Evolutionary conservation across 108 stramenopile genomes (phyloP).

Genomic region (Skeletonema menzelii): DNA sequence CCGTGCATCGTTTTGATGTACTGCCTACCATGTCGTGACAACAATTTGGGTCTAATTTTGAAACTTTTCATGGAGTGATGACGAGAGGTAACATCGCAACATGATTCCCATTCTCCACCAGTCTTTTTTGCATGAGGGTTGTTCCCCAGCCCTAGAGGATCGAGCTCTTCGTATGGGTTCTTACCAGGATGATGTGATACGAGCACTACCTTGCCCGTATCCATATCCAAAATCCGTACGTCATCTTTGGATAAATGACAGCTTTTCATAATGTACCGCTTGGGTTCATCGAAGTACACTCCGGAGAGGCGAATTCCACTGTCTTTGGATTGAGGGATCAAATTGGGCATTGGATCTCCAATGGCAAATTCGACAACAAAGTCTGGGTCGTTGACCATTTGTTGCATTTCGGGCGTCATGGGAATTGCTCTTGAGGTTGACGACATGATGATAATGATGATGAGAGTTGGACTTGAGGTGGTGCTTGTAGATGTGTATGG

Average conservation of each 20-base stretch:
- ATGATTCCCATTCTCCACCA: conserved; percentile 51
- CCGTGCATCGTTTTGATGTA: conserved; percentile 43
- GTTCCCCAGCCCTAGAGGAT: conserved; percentile 44
- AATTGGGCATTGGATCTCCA: conserved; percentile 41
- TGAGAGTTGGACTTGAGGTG: not conserved
- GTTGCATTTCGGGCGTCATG: conserved; percentile 52
- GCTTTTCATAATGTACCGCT: conserved; percentile 48
- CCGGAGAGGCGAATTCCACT: conserved; percentile 43
- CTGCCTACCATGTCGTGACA: conserved; percentile 44
- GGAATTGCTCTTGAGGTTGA: not conserved
- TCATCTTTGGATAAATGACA: conserved; percentile 44
- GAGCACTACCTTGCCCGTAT: conserved; percentile 31
- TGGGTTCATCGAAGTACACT: conserved; percentile 46
- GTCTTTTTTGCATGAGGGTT: conserved; percentile 22
- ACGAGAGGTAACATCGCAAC: conserved; percentile 33
- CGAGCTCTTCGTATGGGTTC: conserved; percentile 47
- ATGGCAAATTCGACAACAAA: conserved; percentile 51
- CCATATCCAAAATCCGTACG: conserved; percentile 43
- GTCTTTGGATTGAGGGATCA: conserved; percentile 43
- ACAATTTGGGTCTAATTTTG: conserved; percentile 41
- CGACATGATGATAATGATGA: not conserved
- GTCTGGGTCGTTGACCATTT: conserved; percentile 51
- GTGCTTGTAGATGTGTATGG: not conserved
- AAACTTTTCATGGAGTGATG: conserved; percentile 31
- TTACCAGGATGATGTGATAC: conserved; percentile 52